These are phyloP conservation scores for Sicyos edulis DNA, from an alignment of 306 rosid genomes.

Conservation along the genomic window DNA sequence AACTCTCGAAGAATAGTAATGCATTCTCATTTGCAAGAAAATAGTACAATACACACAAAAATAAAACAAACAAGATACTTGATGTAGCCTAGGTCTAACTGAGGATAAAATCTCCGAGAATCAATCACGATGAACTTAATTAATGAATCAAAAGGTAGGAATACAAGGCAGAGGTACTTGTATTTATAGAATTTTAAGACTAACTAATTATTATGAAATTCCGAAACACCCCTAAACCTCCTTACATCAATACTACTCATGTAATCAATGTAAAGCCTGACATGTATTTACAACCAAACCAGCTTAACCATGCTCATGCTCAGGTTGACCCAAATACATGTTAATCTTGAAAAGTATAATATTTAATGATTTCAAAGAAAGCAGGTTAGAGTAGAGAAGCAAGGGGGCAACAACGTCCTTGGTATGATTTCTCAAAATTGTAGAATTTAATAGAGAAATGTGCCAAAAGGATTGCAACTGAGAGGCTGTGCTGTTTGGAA, in stretches of 20 bases:
- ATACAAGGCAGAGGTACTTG: too few relatives aligned
- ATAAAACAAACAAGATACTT: slow-evolving; percentile 4
- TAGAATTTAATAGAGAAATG: background rate
- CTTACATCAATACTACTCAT: too few relatives aligned
- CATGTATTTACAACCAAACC: background rate
- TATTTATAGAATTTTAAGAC: too few relatives aligned
- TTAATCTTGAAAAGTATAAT: too few relatives aligned
- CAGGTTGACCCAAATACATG: too few relatives aligned
- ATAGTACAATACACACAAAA: background rate
- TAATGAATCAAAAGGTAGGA: too few relatives aligned
- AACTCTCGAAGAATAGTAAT: background rate
- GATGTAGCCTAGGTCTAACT: too few relatives aligned
- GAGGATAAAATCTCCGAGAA: too few relatives aligned
- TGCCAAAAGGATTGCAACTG: background rate
- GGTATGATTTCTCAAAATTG: background rate
- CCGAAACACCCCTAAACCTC: too few relatives aligned
- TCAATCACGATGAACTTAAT: too few relatives aligned
- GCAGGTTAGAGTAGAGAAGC: background rate
- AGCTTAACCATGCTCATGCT: too few relatives aligned
- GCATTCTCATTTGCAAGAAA: background rate
- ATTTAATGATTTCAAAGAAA: background rate
- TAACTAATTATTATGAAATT: too few relatives aligned
- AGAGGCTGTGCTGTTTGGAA: background rate
- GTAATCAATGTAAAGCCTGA: background rate
- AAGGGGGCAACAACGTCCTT: background rate